Conservation (phyloP, 257 asterid genomes). For the Gentiana straminea region DNA sequence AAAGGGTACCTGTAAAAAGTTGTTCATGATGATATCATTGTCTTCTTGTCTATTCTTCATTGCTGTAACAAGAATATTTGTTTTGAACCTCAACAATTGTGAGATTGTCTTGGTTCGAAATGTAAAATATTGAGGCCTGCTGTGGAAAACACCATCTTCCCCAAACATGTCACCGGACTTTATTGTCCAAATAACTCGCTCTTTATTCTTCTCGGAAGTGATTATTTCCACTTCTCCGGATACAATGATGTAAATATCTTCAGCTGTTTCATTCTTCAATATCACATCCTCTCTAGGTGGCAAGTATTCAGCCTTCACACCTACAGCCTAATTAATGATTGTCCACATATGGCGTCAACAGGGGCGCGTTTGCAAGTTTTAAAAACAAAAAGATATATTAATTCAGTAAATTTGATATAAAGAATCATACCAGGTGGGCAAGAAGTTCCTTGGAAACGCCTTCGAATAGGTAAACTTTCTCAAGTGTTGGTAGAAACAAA, state of each 20-base stretch:
- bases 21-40: conserved; percentile 55
- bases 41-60: conserved; percentile 63
- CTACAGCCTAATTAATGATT: conserved; percentile 48
- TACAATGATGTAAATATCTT: conserved; percentile 74
- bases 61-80: conserved; percentile 47
- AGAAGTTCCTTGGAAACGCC: conserved; percentile 63
- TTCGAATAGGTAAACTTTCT: conserved; percentile 66
- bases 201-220: conserved; percentile 50
- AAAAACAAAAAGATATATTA: not conserved
- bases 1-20: conserved; percentile 60
- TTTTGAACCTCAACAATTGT: conserved; percentile 64
- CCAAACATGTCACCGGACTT: conserved; percentile 69
- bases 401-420: not conserved
- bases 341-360: no score
- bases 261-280: conserved; percentile 70
- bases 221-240: conserved; percentile 91
- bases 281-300: conserved; percentile 95
- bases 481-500: conserved; percentile 62
- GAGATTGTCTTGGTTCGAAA: conserved; percentile 79
- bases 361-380: not conserved
- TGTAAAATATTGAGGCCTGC: conserved; percentile 61
- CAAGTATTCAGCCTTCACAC: conserved; percentile 81
- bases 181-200: conserved; percentile 38
- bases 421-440: conserved; percentile 38
- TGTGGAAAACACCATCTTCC: conserved; percentile 80